Evolutionary conservation across 176 grass and related monocot genomes (phyloP), one percentile per base, ranked within the genome.

Genomic region (Olyra latifolia): DNA sequence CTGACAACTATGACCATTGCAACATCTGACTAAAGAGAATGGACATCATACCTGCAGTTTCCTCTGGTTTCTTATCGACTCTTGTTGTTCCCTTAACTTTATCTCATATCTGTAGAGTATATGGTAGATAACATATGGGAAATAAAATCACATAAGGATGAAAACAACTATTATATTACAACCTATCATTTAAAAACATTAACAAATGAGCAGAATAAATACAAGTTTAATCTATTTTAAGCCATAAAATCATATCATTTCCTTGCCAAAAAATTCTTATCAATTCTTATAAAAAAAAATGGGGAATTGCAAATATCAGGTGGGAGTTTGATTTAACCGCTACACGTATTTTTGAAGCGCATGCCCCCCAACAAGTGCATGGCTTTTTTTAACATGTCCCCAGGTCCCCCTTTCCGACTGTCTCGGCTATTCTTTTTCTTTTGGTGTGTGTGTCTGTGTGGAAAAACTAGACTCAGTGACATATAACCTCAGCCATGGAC

Each of bases 41-140:
- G 74, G 64, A 50, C 19, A 76, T 24, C 81, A 68, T 66, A 98
- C 95, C 95, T 98, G 95, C 64, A 79, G 76, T 87, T 90, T 94
- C 69, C 95, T 91, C 83, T 98, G 95, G 48, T 88, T 94, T 87
- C 92, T 94, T 85, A 94, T 35, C 44, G 87, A 86, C 71, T 98
- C 92, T 73, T 98, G 89, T 79, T 98, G 95, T 86, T 98, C 92
- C 77, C 92, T 84, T 73, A 94, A 82, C 88, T 98, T 98, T 53
- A 98, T 92, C 70, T 94, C 95, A 12, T 98, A 98, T 40, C 95
- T 98, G 80, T 70, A 92, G 80, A 24, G 53, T 82, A 81, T 22
- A 82, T 75, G 20, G 22, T 25, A 19, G 39, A 86, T 14, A 87
- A 49, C 55, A 84, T 79, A 89, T 68, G 6, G 72, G 72, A 53